Evolutionary conservation across 129 eudicot species (phyloP).

Genomic region (Centella asiatica): DNA sequence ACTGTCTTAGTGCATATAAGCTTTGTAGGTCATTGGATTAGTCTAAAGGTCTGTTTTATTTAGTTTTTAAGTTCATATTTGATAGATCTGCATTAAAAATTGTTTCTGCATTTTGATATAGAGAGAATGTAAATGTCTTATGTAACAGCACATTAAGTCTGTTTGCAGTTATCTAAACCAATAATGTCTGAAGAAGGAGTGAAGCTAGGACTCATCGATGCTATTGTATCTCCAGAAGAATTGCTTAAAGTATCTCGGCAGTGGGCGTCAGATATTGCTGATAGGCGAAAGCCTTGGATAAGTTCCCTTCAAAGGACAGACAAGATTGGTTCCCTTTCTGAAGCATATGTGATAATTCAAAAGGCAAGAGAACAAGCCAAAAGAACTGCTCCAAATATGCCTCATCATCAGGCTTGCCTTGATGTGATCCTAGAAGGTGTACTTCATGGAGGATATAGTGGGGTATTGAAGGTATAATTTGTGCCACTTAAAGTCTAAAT

Average conservation of each 20-base stretch:
- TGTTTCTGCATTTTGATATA: no score
- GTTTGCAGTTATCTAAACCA: constrained; percentile 61
- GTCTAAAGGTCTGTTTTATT: no score
- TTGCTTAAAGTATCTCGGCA: constrained; percentile 56
- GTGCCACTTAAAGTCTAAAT: no score
- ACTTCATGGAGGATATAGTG: constrained; percentile 75
- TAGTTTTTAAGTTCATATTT: no score
- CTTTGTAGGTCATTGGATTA: no score
- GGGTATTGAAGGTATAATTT: constrained; percentile 62
- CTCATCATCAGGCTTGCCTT: constrained; percentile 93
- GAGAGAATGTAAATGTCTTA: no score
- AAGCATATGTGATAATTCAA: constrained; percentile 49
- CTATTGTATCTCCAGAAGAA: constrained; percentile 65
- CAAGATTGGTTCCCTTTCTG: constrained; percentile 77
- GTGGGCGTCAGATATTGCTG: constrained; percentile 90
- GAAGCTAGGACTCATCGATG: constrained; percentile 81
- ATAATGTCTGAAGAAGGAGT: constrained; percentile 80
- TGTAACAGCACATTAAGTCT: no score
- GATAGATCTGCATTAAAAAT: no score
- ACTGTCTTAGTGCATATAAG: no score
- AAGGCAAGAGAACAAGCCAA: constrained; percentile 64
- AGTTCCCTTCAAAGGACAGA: constrained; percentile 75
- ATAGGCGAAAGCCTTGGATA: constrained; percentile 69
- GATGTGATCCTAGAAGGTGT: constrained; percentile 82
- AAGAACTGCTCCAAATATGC: constrained; percentile 67